These are phyloP conservation scores for Cercophora samala DNA, from an alignment of 495 filamentous ascomycete species.

Conservation along the genomic window DNA sequence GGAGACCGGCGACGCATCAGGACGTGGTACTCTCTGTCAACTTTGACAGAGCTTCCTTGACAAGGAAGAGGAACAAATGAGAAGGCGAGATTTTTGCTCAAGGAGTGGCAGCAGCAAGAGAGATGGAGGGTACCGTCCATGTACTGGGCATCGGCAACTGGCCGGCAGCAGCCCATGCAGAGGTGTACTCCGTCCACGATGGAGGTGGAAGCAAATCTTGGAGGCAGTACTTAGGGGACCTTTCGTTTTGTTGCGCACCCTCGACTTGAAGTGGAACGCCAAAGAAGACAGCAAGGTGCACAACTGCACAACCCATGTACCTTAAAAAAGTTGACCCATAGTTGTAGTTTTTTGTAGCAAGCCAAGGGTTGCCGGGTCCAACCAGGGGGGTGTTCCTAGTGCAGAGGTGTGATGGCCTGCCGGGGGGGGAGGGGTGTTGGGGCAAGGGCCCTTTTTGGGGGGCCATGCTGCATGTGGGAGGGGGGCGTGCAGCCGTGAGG, in stretches of 20 bases:
- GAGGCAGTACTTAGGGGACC: conserved; percentile 8
- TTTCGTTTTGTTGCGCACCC: conserved; percentile 23
- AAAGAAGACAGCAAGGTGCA: conserved; percentile 12
- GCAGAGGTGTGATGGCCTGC: conserved; percentile 3
- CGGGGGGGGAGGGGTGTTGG: conserved; percentile 8
- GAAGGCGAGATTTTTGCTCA: conserved; percentile 1
- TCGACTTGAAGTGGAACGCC: conserved; percentile 26
- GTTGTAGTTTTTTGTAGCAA: neutral
- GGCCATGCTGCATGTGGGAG: conserved; percentile 12
- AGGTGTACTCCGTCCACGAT: conserved; percentile 13
- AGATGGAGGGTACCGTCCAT: conserved; percentile 19
- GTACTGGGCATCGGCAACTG: conserved; percentile 18
- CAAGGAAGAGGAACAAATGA: conserved; percentile 12
- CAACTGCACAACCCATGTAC: conserved; percentile 13
- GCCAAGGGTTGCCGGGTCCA: conserved; percentile 16
- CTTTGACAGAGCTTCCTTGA: conserved; percentile 12
- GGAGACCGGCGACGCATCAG: conserved; percentile 18
- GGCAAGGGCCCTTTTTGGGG: conserved; percentile 12
- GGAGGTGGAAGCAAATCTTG: conserved; percentile 16
- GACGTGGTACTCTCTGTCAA: conserved; percentile 13
- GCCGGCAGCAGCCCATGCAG: conserved; percentile 19
- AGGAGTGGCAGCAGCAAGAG: conserved; percentile 7
- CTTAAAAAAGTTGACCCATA: conserved; percentile 12
- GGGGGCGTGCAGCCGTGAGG: conserved; percentile 14
- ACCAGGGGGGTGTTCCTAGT: conserved; percentile 15